A percentile compares a stretch with the other conserved stretches of the same genome.
Evolutionary conservation across 2,329 filamentous ascomycete species (phyloP).

Genomic region (Helotiales sp.): DNA sequence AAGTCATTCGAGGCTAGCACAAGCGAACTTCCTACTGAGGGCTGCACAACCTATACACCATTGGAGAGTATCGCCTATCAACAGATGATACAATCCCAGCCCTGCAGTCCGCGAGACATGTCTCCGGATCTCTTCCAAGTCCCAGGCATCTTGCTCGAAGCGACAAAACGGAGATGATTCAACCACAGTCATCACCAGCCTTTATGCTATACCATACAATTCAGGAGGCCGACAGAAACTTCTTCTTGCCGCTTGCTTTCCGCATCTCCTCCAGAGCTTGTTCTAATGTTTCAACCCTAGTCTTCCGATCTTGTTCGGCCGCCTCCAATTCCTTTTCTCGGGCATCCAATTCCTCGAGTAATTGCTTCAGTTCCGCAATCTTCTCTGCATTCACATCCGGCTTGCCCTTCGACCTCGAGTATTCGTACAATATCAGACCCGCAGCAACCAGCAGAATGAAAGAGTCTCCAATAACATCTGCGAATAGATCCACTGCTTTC

Average conservation of each 20-base stretch:
- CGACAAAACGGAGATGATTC: too few species aligned
- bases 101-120: background rate
- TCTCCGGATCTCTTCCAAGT: background rate
- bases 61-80: background rate
- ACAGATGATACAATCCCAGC: conserved; percentile 1
- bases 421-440: conserved; percentile 61
- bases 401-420: conserved; percentile 58
- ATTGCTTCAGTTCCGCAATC: conserved; percentile 51
- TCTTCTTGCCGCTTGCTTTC: conserved; percentile 27
- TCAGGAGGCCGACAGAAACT: conserved; percentile 13
- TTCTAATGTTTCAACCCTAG: conserved; percentile 34
- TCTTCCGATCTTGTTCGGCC: conserved; percentile 38
- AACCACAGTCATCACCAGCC: background rate
- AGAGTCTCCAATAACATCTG: conserved; percentile 62
- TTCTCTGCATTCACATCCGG: conserved; percentile 58
- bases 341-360: conserved; percentile 51
- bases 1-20: conserved; percentile 8
- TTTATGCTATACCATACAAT: too few species aligned
- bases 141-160: too few species aligned
- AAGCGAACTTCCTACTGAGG: conserved; percentile 6
- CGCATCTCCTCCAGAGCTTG: conserved; percentile 34
- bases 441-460: conserved; percentile 63
- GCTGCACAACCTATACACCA: background rate
- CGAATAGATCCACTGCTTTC: conserved; percentile 67
- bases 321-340: conserved; percentile 56